phyloP scores from a whole-genome alignment of 768 basidiomycete genomes.

The Mycena floridula region DNA sequence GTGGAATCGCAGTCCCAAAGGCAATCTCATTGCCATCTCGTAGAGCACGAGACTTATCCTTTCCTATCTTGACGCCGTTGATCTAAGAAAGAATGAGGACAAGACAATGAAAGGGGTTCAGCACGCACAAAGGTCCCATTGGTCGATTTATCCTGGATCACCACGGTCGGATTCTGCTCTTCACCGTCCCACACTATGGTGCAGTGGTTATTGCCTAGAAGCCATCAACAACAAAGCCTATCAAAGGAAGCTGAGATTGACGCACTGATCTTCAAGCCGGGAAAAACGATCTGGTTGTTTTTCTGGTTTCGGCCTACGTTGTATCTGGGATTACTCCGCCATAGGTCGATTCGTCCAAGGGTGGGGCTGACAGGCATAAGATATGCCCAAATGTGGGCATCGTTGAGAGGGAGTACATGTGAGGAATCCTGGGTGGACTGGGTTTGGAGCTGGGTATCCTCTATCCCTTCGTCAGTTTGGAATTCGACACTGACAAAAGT shows the following conservation, averaged over 20 bases:
- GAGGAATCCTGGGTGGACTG: constrained; percentile 1
- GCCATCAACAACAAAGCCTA: neutral
- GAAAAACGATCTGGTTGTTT: constrained; percentile 49
- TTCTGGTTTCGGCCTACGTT: constrained; percentile 48
- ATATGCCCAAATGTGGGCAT: constrained; percentile 58
- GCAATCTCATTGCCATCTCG: constrained; percentile 70
- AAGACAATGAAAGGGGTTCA: neutral
- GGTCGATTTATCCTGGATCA: neutral
- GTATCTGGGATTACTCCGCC: constrained; percentile 42
- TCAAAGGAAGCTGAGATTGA: constrained; percentile 9
- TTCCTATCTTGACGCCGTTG: constrained; percentile 35
- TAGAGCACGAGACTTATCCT: constrained; percentile 32
- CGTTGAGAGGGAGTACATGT: neutral
- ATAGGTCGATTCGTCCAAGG: constrained; percentile 56
- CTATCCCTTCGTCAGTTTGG: too few species aligned
- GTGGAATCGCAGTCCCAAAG: constrained; percentile 58
- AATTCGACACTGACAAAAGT: too few species aligned
- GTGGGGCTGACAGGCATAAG: constrained; percentile 55
- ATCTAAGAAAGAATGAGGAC: constrained; percentile 23
- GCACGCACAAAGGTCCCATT: neutral
- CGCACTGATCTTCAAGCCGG: constrained; percentile 72
- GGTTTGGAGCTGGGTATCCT: neutral
- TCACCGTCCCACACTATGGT: constrained; percentile 18
- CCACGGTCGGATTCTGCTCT: neutral
- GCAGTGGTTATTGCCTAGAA: constrained; percentile 27